Conservation (phyloP, 2,329 filamentous ascomycete species). For the Beauveria asiatica region DNA sequence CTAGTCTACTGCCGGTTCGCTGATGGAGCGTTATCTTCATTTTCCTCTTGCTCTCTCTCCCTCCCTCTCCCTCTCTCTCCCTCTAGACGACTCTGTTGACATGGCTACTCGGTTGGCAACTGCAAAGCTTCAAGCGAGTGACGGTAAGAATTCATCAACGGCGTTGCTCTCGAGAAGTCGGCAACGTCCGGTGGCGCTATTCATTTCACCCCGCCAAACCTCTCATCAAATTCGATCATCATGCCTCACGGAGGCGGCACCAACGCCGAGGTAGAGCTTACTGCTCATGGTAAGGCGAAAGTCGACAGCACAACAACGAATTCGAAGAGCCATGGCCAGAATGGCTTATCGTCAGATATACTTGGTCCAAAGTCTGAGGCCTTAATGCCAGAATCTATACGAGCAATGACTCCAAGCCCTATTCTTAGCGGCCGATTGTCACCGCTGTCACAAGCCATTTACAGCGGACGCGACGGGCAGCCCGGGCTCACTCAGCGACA, state of each 20-base stretch:
- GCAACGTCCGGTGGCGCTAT: background rate
- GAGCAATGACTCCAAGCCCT: conserved; percentile 15
- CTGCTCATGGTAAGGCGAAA: background rate
- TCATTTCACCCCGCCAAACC: too few species aligned
- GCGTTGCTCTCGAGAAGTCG: background rate
- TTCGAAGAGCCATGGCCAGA: background rate
- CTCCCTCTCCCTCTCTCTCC: background rate
- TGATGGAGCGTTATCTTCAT: background rate
- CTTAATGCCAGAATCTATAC: background rate
- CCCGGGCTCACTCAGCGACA: background rate
- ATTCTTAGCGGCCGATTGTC: conserved; percentile 15
- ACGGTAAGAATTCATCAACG: background rate
- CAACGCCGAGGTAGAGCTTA: background rate
- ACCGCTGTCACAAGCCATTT: conserved; percentile 10
- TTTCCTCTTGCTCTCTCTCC: background rate
- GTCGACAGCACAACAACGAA: background rate
- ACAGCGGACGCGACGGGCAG: background rate
- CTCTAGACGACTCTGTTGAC: background rate
- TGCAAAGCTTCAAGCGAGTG: background rate
- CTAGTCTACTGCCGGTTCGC: background rate
- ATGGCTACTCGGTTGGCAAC: background rate
- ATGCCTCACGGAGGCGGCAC: background rate
- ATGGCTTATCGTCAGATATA: background rate
- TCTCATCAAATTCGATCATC: background rate
- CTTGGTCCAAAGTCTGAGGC: background rate